Evolutionary conservation across 1,284 basidiomycete genomes (phyloP), one percentile per base, ranked within the genome.

Genomic region (Chalciporus sp.): DNA sequence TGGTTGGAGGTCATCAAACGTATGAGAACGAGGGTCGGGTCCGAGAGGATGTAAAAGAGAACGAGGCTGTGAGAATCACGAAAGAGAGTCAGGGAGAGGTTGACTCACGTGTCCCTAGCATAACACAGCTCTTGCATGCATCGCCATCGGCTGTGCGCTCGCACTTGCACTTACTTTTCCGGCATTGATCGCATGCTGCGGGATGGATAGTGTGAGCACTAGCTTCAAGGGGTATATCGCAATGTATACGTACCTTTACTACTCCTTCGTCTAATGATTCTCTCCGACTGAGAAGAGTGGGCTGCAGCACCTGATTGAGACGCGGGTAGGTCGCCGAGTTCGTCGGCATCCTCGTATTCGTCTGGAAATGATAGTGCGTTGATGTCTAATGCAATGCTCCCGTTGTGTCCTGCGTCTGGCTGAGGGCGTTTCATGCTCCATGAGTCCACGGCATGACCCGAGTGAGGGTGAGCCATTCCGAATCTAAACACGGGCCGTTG

Each of bases 111-210:
- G 85, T 87, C 47, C 82, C 83, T 19, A 90, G 77, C 74, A 88
- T 78, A 31, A 84, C 73, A 65, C 90, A 92, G 63, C 82, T 88
- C 66, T 85, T 85, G 73, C 89, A 71, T 14, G 67, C 55, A 16
- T 55, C 42, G 2, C 53, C 56, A 42, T 62, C 58, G 3, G 42
- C 42, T 2, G 59, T 6, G 4, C 68, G 68, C 51, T 71, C 65
- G 48, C 68, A 64, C 50, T 70, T 67, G 52, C 68, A 62, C 31
- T 71, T 68, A 51, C 57, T 63, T 44, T 64, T 92, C 55, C 90
- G 82, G 70, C 90, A 92, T 67, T 91, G 89, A 71, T 90, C 86
- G 70, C 89, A 91, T 29, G 86, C 88, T 86, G 51, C 6, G 26
- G 31, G 3, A 45, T 52, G 45, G 51, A 27, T 51, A 41, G 42